Base-by-base conservation (phyloP, 1,284 basidiomycete genomes). In the Ceratobasidium papillatum region DNA sequence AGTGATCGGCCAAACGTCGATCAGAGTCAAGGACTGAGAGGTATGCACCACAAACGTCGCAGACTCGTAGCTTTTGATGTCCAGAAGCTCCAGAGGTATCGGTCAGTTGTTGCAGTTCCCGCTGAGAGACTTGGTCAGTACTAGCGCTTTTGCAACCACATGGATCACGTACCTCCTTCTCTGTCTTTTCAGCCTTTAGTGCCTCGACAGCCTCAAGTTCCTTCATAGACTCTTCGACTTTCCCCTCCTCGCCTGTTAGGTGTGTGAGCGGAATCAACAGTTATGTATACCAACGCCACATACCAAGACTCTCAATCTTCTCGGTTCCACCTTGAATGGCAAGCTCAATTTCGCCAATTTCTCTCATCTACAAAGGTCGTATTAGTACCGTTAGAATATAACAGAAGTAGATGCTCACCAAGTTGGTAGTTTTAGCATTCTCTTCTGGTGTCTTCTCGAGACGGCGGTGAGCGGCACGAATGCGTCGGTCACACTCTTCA, bases 361-460 rank as follows among this genome's bases (percentile, higher is more conserved):
- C 98, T 79, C 96, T 89, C 96, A 99, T 99, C 94, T 95, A 78
- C 25, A 47, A 8, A 9, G 38, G 19, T 27, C 19, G 47, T 19
- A 12, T 58, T 22, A 45, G 27, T 5, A 22, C 0, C 17, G 3
- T 2, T 34, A 25, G 25, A 47, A n/a, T 3, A 12, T 68, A 34
- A 14, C 38, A n/a, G n/a, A 59, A 19, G 34, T 1, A 61, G 43
- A 32, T 25, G 82, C 85, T 77, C 79, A 94, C 93, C 86, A 99
- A 84, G 82, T 97, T 96, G 27, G 98, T 98, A 38, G 97, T 99
- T 84, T 98, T 96, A 68, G 95, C 95, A 82, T 99, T 99, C 87
- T 99, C 98, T 84, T 99, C 98, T 11, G 98, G 98, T 27, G 98
- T 99, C 87, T 99, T 99, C 85, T 99, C 98, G 80, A 99, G 85